Evolutionary conservation across 73 alveolate species (phyloP).

Genomic region (Tetrahymena elliotti): DNA sequence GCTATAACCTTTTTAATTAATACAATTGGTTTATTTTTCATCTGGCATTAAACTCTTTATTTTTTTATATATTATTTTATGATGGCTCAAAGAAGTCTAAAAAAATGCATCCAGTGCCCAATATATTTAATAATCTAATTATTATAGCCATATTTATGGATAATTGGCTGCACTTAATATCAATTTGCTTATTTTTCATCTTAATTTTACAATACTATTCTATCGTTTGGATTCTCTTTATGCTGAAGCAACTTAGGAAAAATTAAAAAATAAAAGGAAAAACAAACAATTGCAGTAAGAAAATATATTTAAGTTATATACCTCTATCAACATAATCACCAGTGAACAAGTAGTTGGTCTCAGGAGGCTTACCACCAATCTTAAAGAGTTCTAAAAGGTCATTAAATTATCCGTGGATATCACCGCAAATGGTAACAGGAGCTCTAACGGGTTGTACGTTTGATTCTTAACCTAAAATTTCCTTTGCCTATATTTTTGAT

Average conservation of each 20-base stretch:
- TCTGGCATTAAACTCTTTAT: background rate
- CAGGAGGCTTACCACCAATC: conserved; percentile 55
- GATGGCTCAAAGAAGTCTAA: background rate
- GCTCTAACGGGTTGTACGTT: conserved; percentile 27
- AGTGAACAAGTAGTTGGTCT: conserved; percentile 84
- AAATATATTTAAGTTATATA: background rate
- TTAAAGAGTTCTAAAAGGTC: conserved; percentile 56
- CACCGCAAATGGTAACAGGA: conserved; percentile 59
- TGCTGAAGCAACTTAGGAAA: background rate
- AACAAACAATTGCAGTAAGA: background rate
- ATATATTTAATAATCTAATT: too few species aligned
- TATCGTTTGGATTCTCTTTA: background rate
- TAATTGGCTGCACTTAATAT: background rate
- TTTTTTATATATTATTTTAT: too few species aligned
- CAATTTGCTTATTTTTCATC: background rate
- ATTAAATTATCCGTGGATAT: conserved; percentile 64
- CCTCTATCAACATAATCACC: conserved; percentile 97
- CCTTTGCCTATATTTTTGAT: conserved; percentile 28
- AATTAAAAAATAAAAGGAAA: background rate
- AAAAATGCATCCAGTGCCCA: background rate
- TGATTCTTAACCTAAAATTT: conserved; percentile 32
- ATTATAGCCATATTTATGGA: background rate
- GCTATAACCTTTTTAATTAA: conserved; percentile 52
- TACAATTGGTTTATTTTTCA: background rate
- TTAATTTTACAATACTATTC: background rate